Conservation (phyloP, 2,329 filamentous ascomycete genomes). For the Trichoderma sp. region DNA sequence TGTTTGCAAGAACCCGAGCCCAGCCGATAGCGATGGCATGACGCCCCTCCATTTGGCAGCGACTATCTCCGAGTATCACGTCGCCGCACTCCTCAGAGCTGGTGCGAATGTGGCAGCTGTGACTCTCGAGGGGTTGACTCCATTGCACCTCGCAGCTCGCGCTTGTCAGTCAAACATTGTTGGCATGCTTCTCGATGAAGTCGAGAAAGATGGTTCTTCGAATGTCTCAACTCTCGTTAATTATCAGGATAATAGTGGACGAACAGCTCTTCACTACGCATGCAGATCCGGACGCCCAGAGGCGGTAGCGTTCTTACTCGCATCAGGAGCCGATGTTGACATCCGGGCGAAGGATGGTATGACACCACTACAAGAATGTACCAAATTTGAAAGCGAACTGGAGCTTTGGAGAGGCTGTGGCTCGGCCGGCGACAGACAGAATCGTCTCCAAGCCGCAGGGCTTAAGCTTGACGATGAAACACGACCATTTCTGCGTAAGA, state of each 20-base stretch:
- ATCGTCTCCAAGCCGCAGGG: not conserved
- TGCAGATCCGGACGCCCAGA: conserved; percentile 26
- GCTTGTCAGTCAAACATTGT: conserved; percentile 36
- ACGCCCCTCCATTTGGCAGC: conserved; percentile 31
- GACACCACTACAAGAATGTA: conserved; percentile 20
- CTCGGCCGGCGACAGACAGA: not conserved
- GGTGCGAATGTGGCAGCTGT: conserved; percentile 36
- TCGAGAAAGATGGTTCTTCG: not conserved
- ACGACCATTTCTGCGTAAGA: not conserved
- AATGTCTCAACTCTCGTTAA: not conserved
- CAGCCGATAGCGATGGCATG: conserved; percentile 19
- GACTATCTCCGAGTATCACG: conserved; percentile 26
- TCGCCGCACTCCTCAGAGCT: conserved; percentile 34
- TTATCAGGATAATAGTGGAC: not conserved
- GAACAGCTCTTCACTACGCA: conserved; percentile 30
- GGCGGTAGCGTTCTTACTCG: conserved; percentile 27
- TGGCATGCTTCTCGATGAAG: conserved; percentile 27
- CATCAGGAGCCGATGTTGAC: conserved; percentile 23
- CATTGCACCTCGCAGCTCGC: conserved; percentile 42
- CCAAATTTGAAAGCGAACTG: conserved; percentile 19
- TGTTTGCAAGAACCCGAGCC: conserved; percentile 15
- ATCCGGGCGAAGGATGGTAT: not conserved
- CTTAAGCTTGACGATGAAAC: not conserved
- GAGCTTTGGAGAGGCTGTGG: not conserved
- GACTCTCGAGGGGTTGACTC: conserved; percentile 37